These are phyloP conservation scores for Cymbopogon flexuosus DNA, from an alignment of 202 grass and related monocot species.

Conservation along the genomic window DNA sequence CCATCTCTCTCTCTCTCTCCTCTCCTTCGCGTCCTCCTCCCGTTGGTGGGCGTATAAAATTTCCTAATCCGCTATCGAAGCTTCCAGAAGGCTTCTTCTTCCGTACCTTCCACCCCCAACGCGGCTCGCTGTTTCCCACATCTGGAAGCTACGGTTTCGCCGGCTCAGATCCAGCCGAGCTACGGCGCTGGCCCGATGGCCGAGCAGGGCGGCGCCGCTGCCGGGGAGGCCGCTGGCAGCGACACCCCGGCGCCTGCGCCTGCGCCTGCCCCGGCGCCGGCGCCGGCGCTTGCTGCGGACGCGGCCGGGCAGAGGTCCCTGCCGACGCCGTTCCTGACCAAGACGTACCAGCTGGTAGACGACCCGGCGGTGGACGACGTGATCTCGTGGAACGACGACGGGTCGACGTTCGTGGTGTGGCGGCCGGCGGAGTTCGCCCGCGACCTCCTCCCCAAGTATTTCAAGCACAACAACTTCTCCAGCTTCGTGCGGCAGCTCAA, in stretches of 20 bases:
- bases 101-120: slow-evolving; percentile 39
- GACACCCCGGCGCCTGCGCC: background rate
- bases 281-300: slow-evolving; percentile 19
- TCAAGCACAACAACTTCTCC: slow-evolving; percentile 99
- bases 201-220: slow-evolving; percentile 21
- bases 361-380: slow-evolving; percentile 76
- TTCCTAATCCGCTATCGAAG: slow-evolving; percentile 40
- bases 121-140: background rate
- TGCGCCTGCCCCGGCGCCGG: background rate
- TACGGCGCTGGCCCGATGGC: slow-evolving; percentile 35
- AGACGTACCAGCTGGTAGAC: slow-evolving; percentile 87
- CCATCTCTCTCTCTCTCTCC: background rate
- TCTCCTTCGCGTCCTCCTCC: background rate
- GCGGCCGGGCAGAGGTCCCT: slow-evolving; percentile 55
- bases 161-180: slow-evolving; percentile 28
- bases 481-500: slow-evolving; percentile 97
- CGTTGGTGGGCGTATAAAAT: slow-evolving; percentile 30
- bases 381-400: slow-evolving; percentile 87
- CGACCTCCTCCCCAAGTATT: slow-evolving; percentile 82
- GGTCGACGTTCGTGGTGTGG: slow-evolving; percentile 90
- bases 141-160: slow-evolving; percentile 28
- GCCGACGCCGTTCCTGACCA: slow-evolving; percentile 89
- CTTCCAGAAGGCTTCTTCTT: slow-evolving; percentile 61
- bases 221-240: background rate
- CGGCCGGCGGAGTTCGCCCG: slow-evolving; percentile 77